These are phyloP conservation scores for Brassica juncea DNA, from an alignment of 345 rosid species.

Conservation along the genomic window DNA sequence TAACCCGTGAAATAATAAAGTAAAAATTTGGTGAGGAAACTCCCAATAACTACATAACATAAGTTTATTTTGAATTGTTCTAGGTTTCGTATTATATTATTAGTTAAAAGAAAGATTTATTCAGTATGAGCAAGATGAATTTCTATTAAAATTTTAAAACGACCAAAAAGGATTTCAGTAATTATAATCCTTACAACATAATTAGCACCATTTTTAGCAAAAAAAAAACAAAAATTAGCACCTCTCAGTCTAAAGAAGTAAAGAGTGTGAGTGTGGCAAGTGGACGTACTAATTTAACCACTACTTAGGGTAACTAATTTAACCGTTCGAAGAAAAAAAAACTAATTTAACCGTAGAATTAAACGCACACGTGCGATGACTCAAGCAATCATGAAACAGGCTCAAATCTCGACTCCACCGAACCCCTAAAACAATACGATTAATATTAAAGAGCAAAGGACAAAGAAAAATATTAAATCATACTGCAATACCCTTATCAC, in stretches of 20 bases:
- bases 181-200: not conserved
- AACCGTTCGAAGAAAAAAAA: not conserved
- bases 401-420: conserved; percentile 21
- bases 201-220: not conserved
- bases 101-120: too few relatives aligned
- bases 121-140: too few relatives aligned
- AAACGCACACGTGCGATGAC: conserved; percentile 27
- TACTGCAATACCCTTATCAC: conserved; percentile 12
- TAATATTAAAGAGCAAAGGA: not conserved
- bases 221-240: too few relatives aligned
- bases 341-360: conserved; percentile 2
- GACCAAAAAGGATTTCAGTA: not conserved
- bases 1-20: not conserved
- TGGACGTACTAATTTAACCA: not conserved
- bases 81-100: not conserved
- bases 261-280: not conserved
- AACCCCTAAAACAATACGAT: not conserved
- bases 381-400: conserved; percentile 28
- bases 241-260: not conserved
- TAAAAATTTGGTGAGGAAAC: not conserved
- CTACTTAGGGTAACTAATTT: not conserved
- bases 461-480: not conserved
- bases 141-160: not conserved
- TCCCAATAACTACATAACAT: not conserved
- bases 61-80: not conserved